phyloP scores from a whole-genome alignment of 108 stramenopile genomes.

The Skeletonema marinoi region DNA sequence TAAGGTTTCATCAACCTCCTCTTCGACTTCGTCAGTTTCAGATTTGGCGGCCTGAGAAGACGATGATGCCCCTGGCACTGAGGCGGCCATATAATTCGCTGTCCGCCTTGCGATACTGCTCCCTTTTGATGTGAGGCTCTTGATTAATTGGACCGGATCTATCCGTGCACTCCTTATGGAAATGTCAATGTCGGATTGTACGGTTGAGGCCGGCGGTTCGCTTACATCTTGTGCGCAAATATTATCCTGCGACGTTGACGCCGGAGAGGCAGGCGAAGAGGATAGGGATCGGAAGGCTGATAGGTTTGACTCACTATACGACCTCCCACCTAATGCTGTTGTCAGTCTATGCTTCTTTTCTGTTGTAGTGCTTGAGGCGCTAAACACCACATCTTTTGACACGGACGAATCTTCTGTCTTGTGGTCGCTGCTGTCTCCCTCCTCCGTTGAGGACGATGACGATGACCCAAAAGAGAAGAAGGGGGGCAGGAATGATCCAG shows the following conservation, averaged over 20 bases:
- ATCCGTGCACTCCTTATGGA: constrained; percentile 67
- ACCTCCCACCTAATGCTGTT: neutral
- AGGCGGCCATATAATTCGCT: constrained; percentile 27
- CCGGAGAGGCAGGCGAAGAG: neutral
- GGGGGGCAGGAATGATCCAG: constrained; percentile 48
- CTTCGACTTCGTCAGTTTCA: neutral
- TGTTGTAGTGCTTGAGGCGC: constrained; percentile 3
- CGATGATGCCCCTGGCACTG: neutral
- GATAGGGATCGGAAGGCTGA: neutral
- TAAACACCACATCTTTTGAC: neutral
- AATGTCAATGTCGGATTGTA: constrained; percentile 39
- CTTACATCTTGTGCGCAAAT: neutral
- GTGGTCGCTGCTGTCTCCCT: neutral
- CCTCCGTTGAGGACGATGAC: neutral
- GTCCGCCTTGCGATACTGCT: constrained; percentile 45
- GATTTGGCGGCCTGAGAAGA: neutral
- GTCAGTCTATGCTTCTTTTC: neutral
- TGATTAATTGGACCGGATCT: constrained; percentile 63
- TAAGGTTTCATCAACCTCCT: neutral
- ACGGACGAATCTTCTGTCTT: neutral
- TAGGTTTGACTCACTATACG: neutral
- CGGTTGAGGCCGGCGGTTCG: neutral
- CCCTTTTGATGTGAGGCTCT: constrained; percentile 55
- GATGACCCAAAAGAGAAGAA: constrained; percentile 43
- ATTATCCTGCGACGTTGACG: neutral